phyloP scores from a whole-genome alignment of 805 yeast species.

The Blastobotrys attinorum region DNA sequence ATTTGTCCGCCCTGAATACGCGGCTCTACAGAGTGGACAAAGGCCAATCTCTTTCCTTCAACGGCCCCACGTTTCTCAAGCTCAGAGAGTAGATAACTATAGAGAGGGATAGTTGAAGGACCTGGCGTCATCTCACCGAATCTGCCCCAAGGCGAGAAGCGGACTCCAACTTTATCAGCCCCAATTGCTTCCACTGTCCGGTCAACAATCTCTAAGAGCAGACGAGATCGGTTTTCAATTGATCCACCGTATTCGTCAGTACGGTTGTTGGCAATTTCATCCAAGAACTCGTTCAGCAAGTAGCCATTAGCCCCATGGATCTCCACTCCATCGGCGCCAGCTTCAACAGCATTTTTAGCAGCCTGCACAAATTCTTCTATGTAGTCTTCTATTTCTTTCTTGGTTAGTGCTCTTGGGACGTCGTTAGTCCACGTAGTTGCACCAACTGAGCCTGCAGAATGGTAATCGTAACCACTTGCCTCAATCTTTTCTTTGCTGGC shows the following conservation, averaged over 20 bases:
- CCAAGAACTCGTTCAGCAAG: slow-evolving; percentile 39
- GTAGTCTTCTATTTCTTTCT: slow-evolving; percentile 35
- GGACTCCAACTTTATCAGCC: slow-evolving; percentile 37
- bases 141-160: slow-evolving; percentile 27
- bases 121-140: slow-evolving; percentile 15
- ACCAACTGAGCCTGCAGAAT: neutral
- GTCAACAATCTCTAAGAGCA: slow-evolving; percentile 44
- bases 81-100: slow-evolving; percentile 35
- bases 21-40: slow-evolving; percentile 31
- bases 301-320: slow-evolving; percentile 59
- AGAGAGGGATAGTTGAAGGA: slow-evolving; percentile 32
- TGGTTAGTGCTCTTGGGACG: slow-evolving; percentile 36
- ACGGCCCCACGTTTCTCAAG: slow-evolving; percentile 32
- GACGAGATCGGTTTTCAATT: slow-evolving; percentile 45
- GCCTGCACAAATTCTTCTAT: slow-evolving; percentile 42
- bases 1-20: slow-evolving; percentile 14
- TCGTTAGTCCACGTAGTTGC: slow-evolving; percentile 31
- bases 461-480: neutral
- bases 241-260: slow-evolving; percentile 56
- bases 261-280: slow-evolving; percentile 39
- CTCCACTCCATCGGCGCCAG: slow-evolving; percentile 59
- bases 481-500: neutral
- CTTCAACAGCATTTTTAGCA: slow-evolving; percentile 42
- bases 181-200: slow-evolving; percentile 43
- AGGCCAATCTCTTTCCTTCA: slow-evolving; percentile 29